Base-by-base conservation (phyloP, 495 filamentous ascomycete genomes). In the Massariosphaeria phaeospora region DNA sequence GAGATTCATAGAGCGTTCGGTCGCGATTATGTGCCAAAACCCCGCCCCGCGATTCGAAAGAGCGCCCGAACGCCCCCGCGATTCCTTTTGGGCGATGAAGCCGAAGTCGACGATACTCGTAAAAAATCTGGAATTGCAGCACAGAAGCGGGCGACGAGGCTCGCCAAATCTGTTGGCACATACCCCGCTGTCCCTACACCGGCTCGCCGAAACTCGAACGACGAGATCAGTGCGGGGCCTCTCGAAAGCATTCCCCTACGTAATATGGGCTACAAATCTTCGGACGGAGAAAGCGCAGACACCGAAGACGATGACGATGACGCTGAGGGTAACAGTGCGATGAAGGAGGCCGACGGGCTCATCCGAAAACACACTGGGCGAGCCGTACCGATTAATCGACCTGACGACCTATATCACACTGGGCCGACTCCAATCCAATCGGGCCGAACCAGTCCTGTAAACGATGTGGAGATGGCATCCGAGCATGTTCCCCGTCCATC, bases 401-500 rank as follows among this genome's bases (percentile, higher is more conserved):
- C 42, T n/a, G 56, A 57, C n/a, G 57, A 64, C 20, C 30, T 64
- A 3, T 57, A 48, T 24, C 52, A 64, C 15, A 41, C 41, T 2
- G 29, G 61, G 24, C 12, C 42, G 1, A 30, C 42, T 15, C 17
- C 20, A 17, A 31, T 64, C 6, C 70, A 72, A 11, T 86, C 84
- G 24, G 82, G 81, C 23, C 75, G 76, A 43, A 68, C 70, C 10
- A 88, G 82, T 8, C 82, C 83, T 11, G 69, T 75, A 7, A 78
- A 81, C 31, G 82, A 84, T 35, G 69, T 75, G 41, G 74, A 80
- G 24, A 73, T 77, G 13, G 70, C 76, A 45, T 80, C 87, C 48
- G 75, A 78, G 38, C 90, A 88, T 60, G 75, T 87, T 5, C 81
- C 84, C 34, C 75, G 75, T 12, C 89, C 88, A 2, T 66, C 76